Conservation (phyloP, 164 flowering plant genomes). For the Nymphaea thermarum region DNA sequence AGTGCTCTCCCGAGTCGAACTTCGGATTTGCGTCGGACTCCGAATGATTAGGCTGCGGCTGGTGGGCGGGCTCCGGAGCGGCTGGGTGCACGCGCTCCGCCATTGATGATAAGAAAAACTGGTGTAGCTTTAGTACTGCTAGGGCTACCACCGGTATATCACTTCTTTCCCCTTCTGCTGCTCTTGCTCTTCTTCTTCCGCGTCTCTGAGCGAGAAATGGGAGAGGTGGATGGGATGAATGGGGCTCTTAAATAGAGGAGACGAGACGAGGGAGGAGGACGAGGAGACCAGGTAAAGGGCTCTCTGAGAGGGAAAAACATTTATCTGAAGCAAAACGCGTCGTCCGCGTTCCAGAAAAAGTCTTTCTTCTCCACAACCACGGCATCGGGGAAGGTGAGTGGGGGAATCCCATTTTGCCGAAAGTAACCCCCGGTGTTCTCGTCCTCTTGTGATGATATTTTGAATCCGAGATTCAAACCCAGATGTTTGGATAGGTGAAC, state of each 20-base stretch:
- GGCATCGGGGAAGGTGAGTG: too few relatives aligned
- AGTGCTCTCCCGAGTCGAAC: background rate
- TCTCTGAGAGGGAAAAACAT: too few relatives aligned
- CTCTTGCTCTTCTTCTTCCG: background rate
- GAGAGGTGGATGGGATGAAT: background rate
- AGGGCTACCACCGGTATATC: background rate
- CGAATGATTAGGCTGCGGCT: background rate
- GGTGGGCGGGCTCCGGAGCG: background rate
- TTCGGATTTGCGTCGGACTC: background rate
- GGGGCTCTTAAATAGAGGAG: background rate
- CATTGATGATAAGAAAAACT: slow-evolving; percentile 6
- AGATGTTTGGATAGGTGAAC: too few relatives aligned
- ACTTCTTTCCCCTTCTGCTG: background rate
- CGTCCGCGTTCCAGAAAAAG: too few relatives aligned
- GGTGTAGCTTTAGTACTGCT: too few relatives aligned
- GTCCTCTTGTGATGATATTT: too few relatives aligned
- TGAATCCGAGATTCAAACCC: too few relatives aligned
- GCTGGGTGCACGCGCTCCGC: slow-evolving; percentile 11
- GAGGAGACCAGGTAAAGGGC: too few relatives aligned
- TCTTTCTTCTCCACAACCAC: too few relatives aligned
- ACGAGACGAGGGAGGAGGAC: background rate
- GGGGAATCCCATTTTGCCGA: too few relatives aligned
- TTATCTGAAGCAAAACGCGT: too few relatives aligned
- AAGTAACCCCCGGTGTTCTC: too few relatives aligned
- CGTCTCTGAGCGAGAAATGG: background rate